Base-by-base conservation (phyloP, 1,284 basidiomycete species). In the Melampsora americana region DNA sequence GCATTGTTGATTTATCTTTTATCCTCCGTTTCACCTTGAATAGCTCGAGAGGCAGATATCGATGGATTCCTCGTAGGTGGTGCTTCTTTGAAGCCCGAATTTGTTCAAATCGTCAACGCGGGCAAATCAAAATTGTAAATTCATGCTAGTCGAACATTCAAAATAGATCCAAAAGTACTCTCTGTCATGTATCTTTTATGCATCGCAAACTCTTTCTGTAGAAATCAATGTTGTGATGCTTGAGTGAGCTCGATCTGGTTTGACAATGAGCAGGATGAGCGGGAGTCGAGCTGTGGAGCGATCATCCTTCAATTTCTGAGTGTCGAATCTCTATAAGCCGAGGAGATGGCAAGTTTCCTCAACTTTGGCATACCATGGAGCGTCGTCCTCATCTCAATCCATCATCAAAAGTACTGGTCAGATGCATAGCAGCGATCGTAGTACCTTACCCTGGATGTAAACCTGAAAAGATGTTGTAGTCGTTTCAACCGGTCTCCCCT, bases 31-130 rank as follows among this genome's bases (percentile, higher is more conserved):
- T 26, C 1, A 48, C 26, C 66, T 62, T 39, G 26, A 70, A 53
- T 78, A 94, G 92, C 89, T 65, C 83, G 82, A 2, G 90, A 92
- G 82, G 85, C 86, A 12, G 95, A 98, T 84, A 91, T 99, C 77
- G 95, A 98, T 83, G 95, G 95, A n/a, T 98, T 98, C 90, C 89
- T 99, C 79, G 96, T 99, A 50, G 96, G 96, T 56, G 95, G 95
- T 39, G 95, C 96, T 48, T 95, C 93, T 56, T 87, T 99, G 84
- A 99, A 99, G 86, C 95, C 95, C 78, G 95, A 97, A 78, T 83
- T 83, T 53, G 81, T 82, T 50, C 73, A 76, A 66, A 82, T 73
- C 53, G 62, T 73, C 46, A 73, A 73, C 48, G 64, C 70, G n/a
- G 70, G 61, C 48, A 73, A 73, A 66, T 65, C 70, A 44, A 73